Conservation (phyloP, 441 rosid species). For the Erysimum cheiri region DNA sequence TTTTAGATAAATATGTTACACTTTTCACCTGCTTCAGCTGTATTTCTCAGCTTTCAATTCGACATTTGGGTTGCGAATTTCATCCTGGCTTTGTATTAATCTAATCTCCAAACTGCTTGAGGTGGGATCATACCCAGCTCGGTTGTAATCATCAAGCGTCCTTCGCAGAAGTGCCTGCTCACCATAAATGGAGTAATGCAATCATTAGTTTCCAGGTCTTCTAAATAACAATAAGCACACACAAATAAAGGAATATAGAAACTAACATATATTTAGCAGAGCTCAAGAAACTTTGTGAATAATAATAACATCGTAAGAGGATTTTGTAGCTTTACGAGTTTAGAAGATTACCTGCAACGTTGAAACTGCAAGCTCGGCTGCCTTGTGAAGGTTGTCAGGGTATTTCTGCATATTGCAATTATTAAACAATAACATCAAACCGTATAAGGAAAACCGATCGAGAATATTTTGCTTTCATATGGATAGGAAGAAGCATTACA, state of each 20-base stretch:
- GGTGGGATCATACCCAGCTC: constrained; percentile 63
- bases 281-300: neutral
- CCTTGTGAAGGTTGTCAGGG: constrained; percentile 76
- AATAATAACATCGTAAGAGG: neutral
- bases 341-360: constrained; percentile 78
- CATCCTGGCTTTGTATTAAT: constrained; percentile 92
- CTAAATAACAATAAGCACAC: neutral
- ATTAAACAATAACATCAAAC: constrained; percentile 6
- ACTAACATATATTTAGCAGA: neutral
- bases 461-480: neutral
- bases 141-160: constrained; percentile 72
- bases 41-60: constrained; percentile 73
- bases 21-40: constrained; percentile 46
- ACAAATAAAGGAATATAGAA: neutral
- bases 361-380: constrained; percentile 99
- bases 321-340: neutral
- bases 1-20: constrained; percentile 32
- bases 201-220: constrained; percentile 6
- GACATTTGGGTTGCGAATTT: constrained; percentile 76
- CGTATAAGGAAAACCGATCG: constrained; percentile 18
- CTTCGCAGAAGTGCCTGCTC: constrained; percentile 78
- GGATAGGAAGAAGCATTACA: constrained; percentile 51
- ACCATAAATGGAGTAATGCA: constrained; percentile 16
- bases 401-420: constrained; percentile 67
- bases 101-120: constrained; percentile 97